Base-by-base conservation (phyloP, 1,284 basidiomycete species). In the Trametes pubescens region DNA sequence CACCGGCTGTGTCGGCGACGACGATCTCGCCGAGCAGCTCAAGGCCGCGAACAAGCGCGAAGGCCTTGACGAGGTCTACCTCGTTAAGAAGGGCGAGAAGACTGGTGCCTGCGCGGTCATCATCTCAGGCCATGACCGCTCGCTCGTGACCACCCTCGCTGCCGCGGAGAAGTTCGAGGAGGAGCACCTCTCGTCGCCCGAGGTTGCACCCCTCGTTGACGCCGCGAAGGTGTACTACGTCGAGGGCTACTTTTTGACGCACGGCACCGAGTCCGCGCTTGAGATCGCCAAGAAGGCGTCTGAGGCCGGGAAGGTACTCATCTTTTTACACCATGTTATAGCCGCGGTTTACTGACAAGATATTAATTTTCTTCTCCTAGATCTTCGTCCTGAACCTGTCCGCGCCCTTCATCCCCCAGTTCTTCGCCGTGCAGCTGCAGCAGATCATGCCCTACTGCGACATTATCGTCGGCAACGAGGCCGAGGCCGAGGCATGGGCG, bases 101-200 rank as follows among this genome's bases (percentile, higher is more conserved):
- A 99, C 98, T 11, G 98, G 98, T 65, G 96, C 97, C 59, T 99
- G 98, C 76, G 97, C 95, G 40, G 98, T 99, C 70, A 81, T 99
- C 72, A 90, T 99, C 79, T 98, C 96, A 53, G 95, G 93, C 59
- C 95, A 98, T 81, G 77, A 98, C 79, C 88, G 97, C 40, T 98
- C 95, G 18, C 86, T 99, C 69, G 93, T 94, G 72, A 99, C 97
- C 60, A 95, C 90, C 69, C 85, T 99, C 57, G 91, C 92, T 52
- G 91, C 90, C 13, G 97, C 98, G 16, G 95, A 98, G 80, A 91
- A 89, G 78, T 98, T 98, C 79, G 87, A 90, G 51, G 83, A 86
- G 67, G 83, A 87, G 18, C 95, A 98, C 80, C 85, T 99, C 58
- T 82, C 85, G 32, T 91, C 92, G n/a, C 83, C 90, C 32, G 81